Evolutionary conservation across 257 asterid species (phyloP).

Genomic region (Plantago ovata): DNA sequence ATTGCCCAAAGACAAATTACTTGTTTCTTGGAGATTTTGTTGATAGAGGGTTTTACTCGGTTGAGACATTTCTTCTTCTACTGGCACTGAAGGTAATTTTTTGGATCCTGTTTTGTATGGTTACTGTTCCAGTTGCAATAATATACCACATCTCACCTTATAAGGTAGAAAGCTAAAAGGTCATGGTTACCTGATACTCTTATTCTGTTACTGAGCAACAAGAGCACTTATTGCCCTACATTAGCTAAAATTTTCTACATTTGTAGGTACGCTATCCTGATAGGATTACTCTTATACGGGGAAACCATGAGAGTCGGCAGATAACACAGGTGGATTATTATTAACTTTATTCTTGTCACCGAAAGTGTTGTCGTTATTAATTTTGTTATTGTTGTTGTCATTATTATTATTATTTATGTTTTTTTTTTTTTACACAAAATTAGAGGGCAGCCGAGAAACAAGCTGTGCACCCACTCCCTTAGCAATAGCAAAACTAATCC

Average conservation of each 20-base stretch:
- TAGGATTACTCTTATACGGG: conserved; percentile 92
- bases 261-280: conserved; percentile 94
- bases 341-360: background rate
- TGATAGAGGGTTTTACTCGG: conserved; percentile 95
- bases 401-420: too few relatives aligned
- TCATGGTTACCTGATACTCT: background rate
- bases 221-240: conserved; percentile 7
- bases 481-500: too few relatives aligned
- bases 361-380: too few relatives aligned
- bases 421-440: too few relatives aligned
- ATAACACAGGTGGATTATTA: conserved; percentile 74
- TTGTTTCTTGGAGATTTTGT: conserved; percentile 97
- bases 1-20: conserved; percentile 91
- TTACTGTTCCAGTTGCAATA: conserved; percentile 1
- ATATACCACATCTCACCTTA: conserved; percentile 2
- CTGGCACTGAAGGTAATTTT: conserved; percentile 81
- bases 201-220: conserved; percentile 9
- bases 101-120: conserved; percentile 12
- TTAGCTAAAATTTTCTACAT: conserved; percentile 22
- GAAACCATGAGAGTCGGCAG: conserved; percentile 98
- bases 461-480: too few relatives aligned
- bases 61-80: conserved; percentile 91
- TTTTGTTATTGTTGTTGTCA: too few relatives aligned
- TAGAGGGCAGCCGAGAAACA: too few relatives aligned
- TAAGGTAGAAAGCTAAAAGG: conserved; percentile 10